Evolutionary conservation across 1,284 basidiomycete genomes (phyloP), one percentile per base, ranked within the genome.

Genomic region (Golubevia pallescens): DNA sequence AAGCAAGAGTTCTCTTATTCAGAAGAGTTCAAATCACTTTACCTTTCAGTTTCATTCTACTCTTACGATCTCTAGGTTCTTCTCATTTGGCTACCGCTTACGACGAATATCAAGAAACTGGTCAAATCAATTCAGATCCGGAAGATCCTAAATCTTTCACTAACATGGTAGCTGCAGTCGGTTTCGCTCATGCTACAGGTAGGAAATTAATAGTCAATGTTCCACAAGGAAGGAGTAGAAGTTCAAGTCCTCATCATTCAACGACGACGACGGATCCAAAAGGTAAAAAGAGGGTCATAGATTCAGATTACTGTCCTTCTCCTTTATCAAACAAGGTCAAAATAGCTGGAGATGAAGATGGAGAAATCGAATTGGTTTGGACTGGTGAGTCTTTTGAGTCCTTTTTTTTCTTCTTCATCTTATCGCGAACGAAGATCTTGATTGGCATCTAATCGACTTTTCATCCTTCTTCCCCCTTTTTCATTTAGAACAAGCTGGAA

Each of bases 21-120:
- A 61, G 82, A 13, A 67, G 80, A 23, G 70, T 85, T 34, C 80
- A 82, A 58, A 79, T 85, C 65, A 82, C 76, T 1, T 65, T 84
- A 1, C 82, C 82, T 0, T 77, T 78, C 65, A 73, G 73, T 60
- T 85, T 85, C 68, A 71, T 77, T 54, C 62, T 79, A 23, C 69
- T 85, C 1, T 53, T 85, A 38, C 60, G 77, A 32, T 73, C 73
- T 19, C 69, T 81, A 8, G 77, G 79, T 8, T 77, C 78, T 0
- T 70, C 73, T 14, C 75, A 75, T 23, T 61, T 81, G 21, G 78
- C 77, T 3, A 71, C 68, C 19, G 77, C 77, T 6, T 81, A 80
- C 52, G 78, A 81, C 58, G 58, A 51, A 5, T 38, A 19, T 42
- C 62, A 52, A 60, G 21, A 34, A 21, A 32, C 59, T 55, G 52